Base-by-base conservation (phyloP, 768 basidiomycete genomes). In the Coprinopsis marcescibilis region DNA sequence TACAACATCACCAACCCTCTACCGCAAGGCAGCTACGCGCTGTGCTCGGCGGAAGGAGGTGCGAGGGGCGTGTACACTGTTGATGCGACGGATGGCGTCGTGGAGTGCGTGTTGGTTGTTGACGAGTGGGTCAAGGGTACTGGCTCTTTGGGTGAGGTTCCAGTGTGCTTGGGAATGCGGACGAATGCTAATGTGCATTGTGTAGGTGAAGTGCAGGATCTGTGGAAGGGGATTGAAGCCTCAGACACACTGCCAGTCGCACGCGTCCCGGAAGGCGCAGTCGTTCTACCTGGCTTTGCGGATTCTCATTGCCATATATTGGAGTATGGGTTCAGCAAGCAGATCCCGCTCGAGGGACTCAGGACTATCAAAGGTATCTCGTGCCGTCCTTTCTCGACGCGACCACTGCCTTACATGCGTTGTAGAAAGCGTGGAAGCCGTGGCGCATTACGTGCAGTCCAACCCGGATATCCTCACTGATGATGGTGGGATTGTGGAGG, bases 251-350 rank as follows among this genome's bases (percentile, higher is more conserved):
- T 47, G 23, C 17, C 46, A 45, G 63, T 79, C 48, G 77, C 70
- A 40, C 77, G 71, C 61, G 68, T 82, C 49, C 63, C 70, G 41
- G 58, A 70, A 32, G 79, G 76, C 13, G 72, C 83, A 33, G 77
- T 83, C 44, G 63, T 87, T 32, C 73, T 88, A 32, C 87, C 87
- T 6, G 87, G 87, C 1, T 59, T 89, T 45, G 81, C 74, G 59
- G 88, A 90, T 63, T 83, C 87, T 2, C 88, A 90, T 64, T 81
- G 71, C 0, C 88, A 91, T 57, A 77, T 86, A 26, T 69, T 91
- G 2, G 85, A 87, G 62, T 88, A 89, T 57, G 89, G 89, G 12
- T 80, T 81, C 17, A 75, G 72, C 24, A 71, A 72, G 33, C 70
- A 78, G 46, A 71, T 89, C 35, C 75, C 81, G 35, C 69, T 92